Evolutionary conservation across 2,329 filamentous ascomycete genomes (phyloP).

Genomic region (Aspergillus sp.): DNA sequence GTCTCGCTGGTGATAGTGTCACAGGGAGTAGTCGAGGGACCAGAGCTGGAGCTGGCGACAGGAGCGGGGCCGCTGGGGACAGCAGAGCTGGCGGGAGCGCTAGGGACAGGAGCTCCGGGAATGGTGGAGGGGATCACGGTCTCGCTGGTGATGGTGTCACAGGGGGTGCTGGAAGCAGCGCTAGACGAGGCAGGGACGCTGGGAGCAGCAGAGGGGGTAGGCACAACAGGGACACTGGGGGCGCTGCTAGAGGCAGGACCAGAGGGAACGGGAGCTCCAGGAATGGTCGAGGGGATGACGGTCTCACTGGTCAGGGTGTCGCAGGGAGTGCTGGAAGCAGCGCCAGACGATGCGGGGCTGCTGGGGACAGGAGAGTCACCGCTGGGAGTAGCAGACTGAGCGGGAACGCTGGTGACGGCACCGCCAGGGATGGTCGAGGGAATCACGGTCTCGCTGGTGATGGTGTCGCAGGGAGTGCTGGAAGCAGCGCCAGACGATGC

Average conservation of each 20-base stretch:
- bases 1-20: constrained; percentile 9
- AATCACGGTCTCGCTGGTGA: constrained; percentile 7
- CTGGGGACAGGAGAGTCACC: neutral
- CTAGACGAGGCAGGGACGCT: constrained; percentile 1
- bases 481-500: neutral
- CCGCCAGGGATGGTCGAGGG: neutral
- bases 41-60: constrained; percentile 5
- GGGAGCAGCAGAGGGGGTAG: constrained; percentile 2
- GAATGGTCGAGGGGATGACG: neutral
- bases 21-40: constrained; percentile 7
- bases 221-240: neutral
- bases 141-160: constrained; percentile 9
- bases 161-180: constrained; percentile 4
- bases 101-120: no score
- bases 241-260: neutral
- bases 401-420: neutral
- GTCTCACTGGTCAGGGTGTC: constrained; percentile 5
- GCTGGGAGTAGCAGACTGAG: neutral
- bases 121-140: constrained; percentile 3
- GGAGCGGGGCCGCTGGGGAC: constrained; percentile 8
- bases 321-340: constrained; percentile 4
- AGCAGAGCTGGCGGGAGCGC: no score
- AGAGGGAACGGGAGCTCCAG: no score
- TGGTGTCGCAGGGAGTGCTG: constrained; percentile 10
- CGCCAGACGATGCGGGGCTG: constrained; percentile 1